Percentiles rank a stretch among this genome's conserved stretches.
phyloP scores from a whole-genome alignment of 2,329 filamentous ascomycete genomes.

The Neofusicoccum sp. region DNA sequence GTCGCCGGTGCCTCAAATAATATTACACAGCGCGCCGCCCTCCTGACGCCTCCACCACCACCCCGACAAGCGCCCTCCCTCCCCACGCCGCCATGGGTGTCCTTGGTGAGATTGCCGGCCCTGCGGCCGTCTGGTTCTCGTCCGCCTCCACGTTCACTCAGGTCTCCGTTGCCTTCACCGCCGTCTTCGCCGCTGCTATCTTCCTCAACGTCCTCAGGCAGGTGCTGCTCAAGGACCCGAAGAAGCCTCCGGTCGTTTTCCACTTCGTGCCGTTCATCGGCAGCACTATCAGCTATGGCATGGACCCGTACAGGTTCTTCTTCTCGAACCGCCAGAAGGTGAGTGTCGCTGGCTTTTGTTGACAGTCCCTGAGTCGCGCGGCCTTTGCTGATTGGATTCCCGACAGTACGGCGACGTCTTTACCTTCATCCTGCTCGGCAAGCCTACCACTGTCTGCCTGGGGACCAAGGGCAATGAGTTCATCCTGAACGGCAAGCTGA shows the following conservation, averaged over 20 bases:
- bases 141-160: constrained; percentile 47
- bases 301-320: constrained; percentile 91
- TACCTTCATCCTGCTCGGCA: constrained; percentile 84
- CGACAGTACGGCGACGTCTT: constrained; percentile 82
- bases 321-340: constrained; percentile 73
- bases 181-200: constrained; percentile 60
- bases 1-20: neutral
- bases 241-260: constrained; percentile 65
- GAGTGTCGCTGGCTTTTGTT: constrained; percentile 22
- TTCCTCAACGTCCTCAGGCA: constrained; percentile 80
- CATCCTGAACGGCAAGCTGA: constrained; percentile 86
- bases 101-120: constrained; percentile 51
- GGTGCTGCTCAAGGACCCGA: constrained; percentile 77
- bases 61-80: constrained; percentile 4
- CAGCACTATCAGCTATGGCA: constrained; percentile 91
- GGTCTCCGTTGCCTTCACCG: constrained; percentile 45
- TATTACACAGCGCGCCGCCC: constrained; percentile 5
- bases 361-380: neutral
- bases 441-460: constrained; percentile 84
- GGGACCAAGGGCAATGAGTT: constrained; percentile 86
- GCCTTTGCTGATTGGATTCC: constrained; percentile 2
- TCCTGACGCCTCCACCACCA: constrained; percentile 11
- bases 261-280: constrained; percentile 74
- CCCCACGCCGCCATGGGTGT: constrained; percentile 52
- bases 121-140: constrained; percentile 50